These are phyloP conservation scores for Besnoitia besnoiti DNA, from an alignment of 169 alveolate genomes.

Conservation along the genomic window DNA sequence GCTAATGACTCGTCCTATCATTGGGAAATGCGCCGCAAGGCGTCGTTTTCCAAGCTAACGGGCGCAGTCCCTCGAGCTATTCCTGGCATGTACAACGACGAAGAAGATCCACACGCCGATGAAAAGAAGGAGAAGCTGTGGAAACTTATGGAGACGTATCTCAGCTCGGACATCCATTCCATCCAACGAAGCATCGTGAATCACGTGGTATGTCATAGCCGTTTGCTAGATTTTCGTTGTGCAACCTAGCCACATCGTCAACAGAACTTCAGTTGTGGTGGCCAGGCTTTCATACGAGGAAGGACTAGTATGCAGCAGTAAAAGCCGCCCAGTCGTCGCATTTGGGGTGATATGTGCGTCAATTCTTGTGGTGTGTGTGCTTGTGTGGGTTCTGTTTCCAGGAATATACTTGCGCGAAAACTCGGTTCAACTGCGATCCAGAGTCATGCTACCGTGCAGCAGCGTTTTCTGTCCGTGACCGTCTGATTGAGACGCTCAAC, in stretches of 20 bases:
- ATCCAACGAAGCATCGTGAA: conserved; percentile 88
- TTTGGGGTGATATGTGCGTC: too few species aligned
- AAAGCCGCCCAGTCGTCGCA: too few species aligned
- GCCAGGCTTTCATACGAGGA: too few species aligned
- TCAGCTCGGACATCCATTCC: conserved; percentile 82
- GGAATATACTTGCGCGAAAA: conserved; percentile 93
- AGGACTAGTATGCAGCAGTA: too few species aligned
- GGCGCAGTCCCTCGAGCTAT: conserved; percentile 74
- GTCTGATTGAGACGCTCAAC: conserved; percentile 92
- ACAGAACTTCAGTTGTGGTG: too few species aligned
- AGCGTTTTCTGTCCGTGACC: conserved; percentile 91
- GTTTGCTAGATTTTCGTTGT: neutral
- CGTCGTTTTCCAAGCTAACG: conserved; percentile 79
- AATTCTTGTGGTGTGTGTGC: too few species aligned
- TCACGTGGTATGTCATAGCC: conserved; percentile 70
- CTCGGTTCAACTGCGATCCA: conserved; percentile 90
- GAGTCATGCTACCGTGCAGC: conserved; percentile 90
- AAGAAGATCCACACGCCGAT: conserved; percentile 75
- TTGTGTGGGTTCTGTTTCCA: conserved; percentile 68
- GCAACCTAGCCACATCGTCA: too few species aligned
- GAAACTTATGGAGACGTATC: conserved; percentile 85
- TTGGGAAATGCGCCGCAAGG: conserved; percentile 84
- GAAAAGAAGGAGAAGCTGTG: conserved; percentile 82
- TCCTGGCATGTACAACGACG: conserved; percentile 76
- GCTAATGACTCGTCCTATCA: conserved; percentile 55